These are phyloP conservation scores for Rosellinia necatrix DNA, from an alignment of 2,329 filamentous ascomycete species.

Conservation along the genomic window DNA sequence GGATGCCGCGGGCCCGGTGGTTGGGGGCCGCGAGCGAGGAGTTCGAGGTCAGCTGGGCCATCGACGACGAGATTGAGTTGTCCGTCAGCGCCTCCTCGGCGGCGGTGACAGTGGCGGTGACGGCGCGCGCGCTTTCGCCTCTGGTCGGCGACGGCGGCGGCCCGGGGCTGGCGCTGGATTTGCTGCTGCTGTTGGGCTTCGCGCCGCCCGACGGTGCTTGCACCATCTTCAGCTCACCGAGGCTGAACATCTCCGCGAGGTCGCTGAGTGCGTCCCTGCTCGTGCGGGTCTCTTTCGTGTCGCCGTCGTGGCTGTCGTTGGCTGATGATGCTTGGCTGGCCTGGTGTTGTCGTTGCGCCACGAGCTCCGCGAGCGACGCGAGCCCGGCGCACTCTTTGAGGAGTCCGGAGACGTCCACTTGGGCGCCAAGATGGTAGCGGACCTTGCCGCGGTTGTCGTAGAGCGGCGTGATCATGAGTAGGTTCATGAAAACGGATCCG, in stretches of 20 bases:
- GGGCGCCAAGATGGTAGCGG: constrained; percentile 72
- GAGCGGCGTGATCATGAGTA: constrained; percentile 74
- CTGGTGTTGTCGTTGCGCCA: constrained; percentile 34
- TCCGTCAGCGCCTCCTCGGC: constrained; percentile 8
- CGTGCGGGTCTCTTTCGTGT: constrained; percentile 7
- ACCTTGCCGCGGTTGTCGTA: constrained; percentile 69
- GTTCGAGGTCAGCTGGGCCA: constrained; percentile 10
- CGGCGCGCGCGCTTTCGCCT: constrained; percentile 43
- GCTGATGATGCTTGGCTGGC: neutral
- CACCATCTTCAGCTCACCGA: constrained; percentile 67
- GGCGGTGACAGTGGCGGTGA: no score
- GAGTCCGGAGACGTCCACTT: constrained; percentile 72
- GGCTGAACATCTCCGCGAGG: constrained; percentile 72
- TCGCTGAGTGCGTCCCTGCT: constrained; percentile 57
- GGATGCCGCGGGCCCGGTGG: constrained; percentile 48
- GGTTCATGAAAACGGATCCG: constrained; percentile 76
- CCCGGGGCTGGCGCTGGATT: constrained; percentile 43
- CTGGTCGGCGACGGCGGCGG: constrained; percentile 49
- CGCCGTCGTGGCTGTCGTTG: constrained; percentile 3
- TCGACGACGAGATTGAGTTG: constrained; percentile 15
- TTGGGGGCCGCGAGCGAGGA: constrained; percentile 38
- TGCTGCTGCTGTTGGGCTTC: constrained; percentile 48
- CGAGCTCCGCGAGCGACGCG: constrained; percentile 60
- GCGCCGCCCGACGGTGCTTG: constrained; percentile 55
- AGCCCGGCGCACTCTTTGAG: constrained; percentile 69